Evolutionary conservation across 768 basidiomycete genomes (phyloP).

Genomic region (Lactarius sp.): DNA sequence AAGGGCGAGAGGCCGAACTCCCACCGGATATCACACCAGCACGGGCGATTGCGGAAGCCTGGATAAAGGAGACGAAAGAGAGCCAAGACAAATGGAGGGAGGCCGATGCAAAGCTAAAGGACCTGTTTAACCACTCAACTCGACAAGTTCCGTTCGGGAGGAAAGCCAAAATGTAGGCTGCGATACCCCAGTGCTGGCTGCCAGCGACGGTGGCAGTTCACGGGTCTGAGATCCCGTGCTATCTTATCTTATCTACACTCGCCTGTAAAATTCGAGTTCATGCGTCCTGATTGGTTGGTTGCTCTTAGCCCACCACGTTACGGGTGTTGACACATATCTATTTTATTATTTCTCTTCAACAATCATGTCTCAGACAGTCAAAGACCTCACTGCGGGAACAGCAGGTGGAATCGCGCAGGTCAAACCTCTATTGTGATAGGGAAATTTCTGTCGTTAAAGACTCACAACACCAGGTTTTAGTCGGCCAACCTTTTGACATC

Average conservation of each 20-base stretch:
- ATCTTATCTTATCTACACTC: slow-evolving; percentile 32
- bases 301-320: slow-evolving; percentile 7
- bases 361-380: slow-evolving; percentile 57
- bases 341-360: background rate
- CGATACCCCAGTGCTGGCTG: slow-evolving; percentile 17
- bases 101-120: slow-evolving; percentile 44
- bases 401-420: slow-evolving; percentile 90
- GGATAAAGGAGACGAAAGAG: slow-evolving; percentile 58
- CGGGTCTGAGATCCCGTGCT: slow-evolving; percentile 14
- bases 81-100: slow-evolving; percentile 57
- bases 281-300: slow-evolving; percentile 24
- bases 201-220: background rate
- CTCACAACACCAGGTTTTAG: slow-evolving; percentile 55
- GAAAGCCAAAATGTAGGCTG: slow-evolving; percentile 26
- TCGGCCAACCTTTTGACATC: slow-evolving; percentile 94
- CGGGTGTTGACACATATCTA: background rate
- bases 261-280: slow-evolving; percentile 21
- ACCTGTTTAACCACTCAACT: slow-evolving; percentile 48
- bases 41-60: slow-evolving; percentile 63
- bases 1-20: slow-evolving; percentile 14
- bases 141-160: slow-evolving; percentile 35
- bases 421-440: slow-evolving; percentile 13
- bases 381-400: slow-evolving; percentile 86
- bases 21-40: slow-evolving; percentile 40
- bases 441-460: slow-evolving; percentile 13